These are phyloP conservation scores for Arabidopsis lyrata DNA, from an alignment of 441 rosid genomes.

Conservation along the genomic window DNA sequence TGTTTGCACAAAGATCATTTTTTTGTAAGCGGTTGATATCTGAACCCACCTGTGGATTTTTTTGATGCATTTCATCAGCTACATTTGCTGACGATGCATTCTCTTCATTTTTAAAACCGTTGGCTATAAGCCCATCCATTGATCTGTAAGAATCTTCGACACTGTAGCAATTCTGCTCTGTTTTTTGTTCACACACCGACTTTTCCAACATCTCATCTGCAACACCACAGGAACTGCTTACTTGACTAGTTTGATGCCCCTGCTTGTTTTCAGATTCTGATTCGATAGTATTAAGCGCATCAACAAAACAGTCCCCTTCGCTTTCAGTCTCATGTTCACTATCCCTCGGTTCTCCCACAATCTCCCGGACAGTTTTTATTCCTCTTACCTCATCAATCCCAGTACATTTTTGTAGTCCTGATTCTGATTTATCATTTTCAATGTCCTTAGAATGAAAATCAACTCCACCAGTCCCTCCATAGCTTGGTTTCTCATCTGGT, in stretches of 20 bases:
- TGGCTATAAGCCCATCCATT: constrained; percentile 1
- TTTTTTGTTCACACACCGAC: constrained; percentile 30
- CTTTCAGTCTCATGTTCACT: constrained; percentile 61
- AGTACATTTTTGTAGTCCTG: constrained; percentile 44
- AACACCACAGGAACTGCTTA: constrained; percentile 46
- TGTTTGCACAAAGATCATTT: constrained; percentile 40
- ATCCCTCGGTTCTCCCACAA: constrained; percentile 60
- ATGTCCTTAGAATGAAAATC: constrained; percentile 39
- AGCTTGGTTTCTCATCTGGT: constrained; percentile 35
- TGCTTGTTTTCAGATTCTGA: constrained; percentile 78
- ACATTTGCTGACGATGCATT: constrained; percentile 35
- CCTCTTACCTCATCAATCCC: constrained; percentile 45
- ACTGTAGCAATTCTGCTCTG: constrained; percentile 26
- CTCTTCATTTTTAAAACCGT: constrained; percentile 4
- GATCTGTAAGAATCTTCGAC: constrained; percentile 39
- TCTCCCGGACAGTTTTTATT: constrained; percentile 9
- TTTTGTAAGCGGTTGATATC: constrained; percentile 45
- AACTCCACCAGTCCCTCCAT: constrained; percentile 42
- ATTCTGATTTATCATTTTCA: constrained; percentile 46
- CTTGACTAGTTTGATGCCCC: constrained; percentile 58
- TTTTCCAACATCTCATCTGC: constrained; percentile 27
- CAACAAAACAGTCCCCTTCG: constrained; percentile 76
- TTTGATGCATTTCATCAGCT: constrained; percentile 44
- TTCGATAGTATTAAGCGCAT: constrained; percentile 90
- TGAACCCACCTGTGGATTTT: constrained; percentile 45